Evolutionary conservation across 2,329 filamentous ascomycete species (phyloP), one percentile per base, ranked within the genome.

Genomic region (Fusarium nygamai): DNA sequence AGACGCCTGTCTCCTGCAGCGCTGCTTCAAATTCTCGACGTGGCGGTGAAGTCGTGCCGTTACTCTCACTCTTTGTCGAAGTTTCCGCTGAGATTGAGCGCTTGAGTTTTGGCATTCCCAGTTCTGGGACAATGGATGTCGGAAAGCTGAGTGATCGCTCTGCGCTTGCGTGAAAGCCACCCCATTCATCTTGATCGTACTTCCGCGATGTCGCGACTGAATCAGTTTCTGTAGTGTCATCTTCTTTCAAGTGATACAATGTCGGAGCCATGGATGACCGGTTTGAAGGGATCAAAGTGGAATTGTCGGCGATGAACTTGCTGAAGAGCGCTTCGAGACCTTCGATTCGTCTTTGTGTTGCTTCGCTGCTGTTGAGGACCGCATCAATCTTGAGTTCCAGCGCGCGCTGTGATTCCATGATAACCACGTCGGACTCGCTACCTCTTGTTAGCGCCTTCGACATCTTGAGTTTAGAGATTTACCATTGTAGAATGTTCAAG

Each of bases 401-500:
- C 11, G 43, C 54, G 8, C 51, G 53, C 27, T 70, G 67, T 7
- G 67, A 70, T 14, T 70, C 67, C 11, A 59, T 48, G 13, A 70
- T 57, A 1, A 70, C 66, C 8, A 70, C 36, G 12, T 70, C 67
- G 8, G 67, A 70, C 17, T 70, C 66, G 47, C 67, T 70, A 1
- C 1, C 2, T 13, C 3, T 29, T 34, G 20, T 70, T 9, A 70
- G 66, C 5, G 4, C 17, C 17, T 36, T 29, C 29, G 9, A 8
- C 29, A 29, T 29, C 29, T 29, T 8, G 9, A 29, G 29, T 29
- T 29, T 29, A 8, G 9, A 29, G 29, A 8, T 6, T 36, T 16
- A 20, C 67, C 67, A 70, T 60, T 70, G 67, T 4, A 70, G 8
- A 13, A 70, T 70, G 5, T 70, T 70, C 11, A 70, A 16, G 7